These are phyloP conservation scores for Exophiala bonariae DNA, from an alignment of 2,329 filamentous ascomycete species.

Conservation along the genomic window DNA sequence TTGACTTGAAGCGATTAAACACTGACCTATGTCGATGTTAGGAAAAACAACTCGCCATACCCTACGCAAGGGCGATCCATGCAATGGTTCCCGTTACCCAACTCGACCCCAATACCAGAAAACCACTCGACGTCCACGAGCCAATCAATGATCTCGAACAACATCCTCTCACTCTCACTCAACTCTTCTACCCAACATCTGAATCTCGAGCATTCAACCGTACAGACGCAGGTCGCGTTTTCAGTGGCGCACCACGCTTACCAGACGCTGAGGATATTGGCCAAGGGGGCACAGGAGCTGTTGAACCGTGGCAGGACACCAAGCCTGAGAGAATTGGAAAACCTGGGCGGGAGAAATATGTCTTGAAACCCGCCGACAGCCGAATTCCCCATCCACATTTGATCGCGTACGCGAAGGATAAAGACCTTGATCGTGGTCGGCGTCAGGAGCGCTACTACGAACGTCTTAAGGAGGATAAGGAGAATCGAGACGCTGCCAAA, in stretches of 20 bases:
- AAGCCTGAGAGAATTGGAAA: slow-evolving; percentile 44
- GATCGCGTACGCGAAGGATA: slow-evolving; percentile 50
- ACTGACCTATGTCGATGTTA: too few species aligned
- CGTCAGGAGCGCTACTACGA: slow-evolving; percentile 42
- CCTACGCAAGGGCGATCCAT: slow-evolving; percentile 75
- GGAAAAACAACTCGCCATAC: slow-evolving; percentile 73
- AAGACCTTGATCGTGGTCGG: slow-evolving; percentile 35
- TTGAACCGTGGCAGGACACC: slow-evolving; percentile 32
- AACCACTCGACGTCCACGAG: slow-evolving; percentile 51
- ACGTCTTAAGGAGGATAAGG: slow-evolving; percentile 41
- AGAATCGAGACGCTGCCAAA: slow-evolving; percentile 44
- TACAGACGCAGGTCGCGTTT: slow-evolving; percentile 63
- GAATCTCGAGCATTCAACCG: slow-evolving; percentile 67
- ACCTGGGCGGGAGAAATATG: slow-evolving; percentile 43
- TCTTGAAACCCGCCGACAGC: slow-evolving; percentile 61
- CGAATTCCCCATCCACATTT: slow-evolving; percentile 66
- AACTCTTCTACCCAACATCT: slow-evolving; percentile 64
- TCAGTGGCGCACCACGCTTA: slow-evolving; percentile 47
- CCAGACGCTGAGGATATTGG: slow-evolving; percentile 35
- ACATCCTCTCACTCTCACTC: slow-evolving; percentile 54
- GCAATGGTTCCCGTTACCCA: slow-evolving; percentile 76
- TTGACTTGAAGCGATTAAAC: too few species aligned
- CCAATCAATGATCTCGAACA: slow-evolving; percentile 65
- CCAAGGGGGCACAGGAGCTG: slow-evolving; percentile 25
- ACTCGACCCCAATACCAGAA: slow-evolving; percentile 38